These are phyloP conservation scores for Trichoderma citrinoviride DNA, from an alignment of 2,329 filamentous ascomycete genomes.

Conservation along the genomic window DNA sequence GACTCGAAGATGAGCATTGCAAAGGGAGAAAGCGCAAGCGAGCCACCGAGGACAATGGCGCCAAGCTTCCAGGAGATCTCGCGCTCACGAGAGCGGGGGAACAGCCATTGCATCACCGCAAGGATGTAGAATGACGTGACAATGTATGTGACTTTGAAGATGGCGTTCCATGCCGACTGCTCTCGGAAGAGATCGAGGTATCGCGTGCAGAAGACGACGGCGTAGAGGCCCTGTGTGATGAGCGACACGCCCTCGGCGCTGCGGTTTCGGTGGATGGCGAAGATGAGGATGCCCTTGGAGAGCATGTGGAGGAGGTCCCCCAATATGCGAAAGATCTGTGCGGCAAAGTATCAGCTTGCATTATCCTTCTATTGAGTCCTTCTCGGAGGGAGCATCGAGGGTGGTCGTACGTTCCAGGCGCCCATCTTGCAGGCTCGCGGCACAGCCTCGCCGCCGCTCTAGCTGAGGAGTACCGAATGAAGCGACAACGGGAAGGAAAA, in stretches of 20 bases:
- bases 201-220: conserved; percentile 77
- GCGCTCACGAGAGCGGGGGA: conserved; percentile 80
- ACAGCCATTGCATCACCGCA: conserved; percentile 81
- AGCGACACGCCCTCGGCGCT: conserved; percentile 90
- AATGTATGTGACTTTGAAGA: conserved; percentile 90
- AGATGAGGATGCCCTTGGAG: conserved; percentile 88
- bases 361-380: too few species aligned
- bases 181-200: conserved; percentile 78
- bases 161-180: conserved; percentile 63
- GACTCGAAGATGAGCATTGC: conserved; percentile 65
- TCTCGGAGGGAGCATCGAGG: background rate
- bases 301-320: conserved; percentile 81
- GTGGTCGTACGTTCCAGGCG: conserved; percentile 40
- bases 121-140: conserved; percentile 81
- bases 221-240: conserved; percentile 86
- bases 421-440: conserved; percentile 35
- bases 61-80: conserved; percentile 95
- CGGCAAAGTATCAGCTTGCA: background rate
- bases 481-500: background rate
- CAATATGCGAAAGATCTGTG: conserved; percentile 67
- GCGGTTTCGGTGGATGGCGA: conserved; percentile 82
- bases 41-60: conserved; percentile 63
- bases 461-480: background rate
- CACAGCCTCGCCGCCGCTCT: conserved; percentile 18
- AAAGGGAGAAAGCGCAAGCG: conserved; percentile 67